Evolutionary conservation across 1,284 basidiomycete species (phyloP).

Genomic region (Grifola frondosa): DNA sequence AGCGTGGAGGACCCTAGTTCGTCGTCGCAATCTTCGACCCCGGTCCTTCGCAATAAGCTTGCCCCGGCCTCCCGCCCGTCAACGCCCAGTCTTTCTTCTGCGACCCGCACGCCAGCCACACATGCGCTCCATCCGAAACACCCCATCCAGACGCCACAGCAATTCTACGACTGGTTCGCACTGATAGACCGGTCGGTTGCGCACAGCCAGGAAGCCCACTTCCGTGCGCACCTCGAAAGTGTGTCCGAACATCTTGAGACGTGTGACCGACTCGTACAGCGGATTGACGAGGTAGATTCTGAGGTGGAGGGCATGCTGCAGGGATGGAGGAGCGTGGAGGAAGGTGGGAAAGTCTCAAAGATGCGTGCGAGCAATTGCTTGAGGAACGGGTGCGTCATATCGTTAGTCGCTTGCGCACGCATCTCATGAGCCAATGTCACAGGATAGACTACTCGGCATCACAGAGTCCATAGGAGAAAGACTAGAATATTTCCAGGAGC

Average conservation of each 20-base stretch:
- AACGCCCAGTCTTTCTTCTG: conserved; percentile 30
- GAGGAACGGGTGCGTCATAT: conserved; percentile 71
- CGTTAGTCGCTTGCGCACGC: not conserved
- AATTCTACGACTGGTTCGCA: conserved; percentile 94
- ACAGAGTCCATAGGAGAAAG: conserved; percentile 77
- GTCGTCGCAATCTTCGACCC: conserved; percentile 44
- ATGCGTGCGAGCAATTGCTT: conserved; percentile 85
- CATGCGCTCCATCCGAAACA: conserved; percentile 65
- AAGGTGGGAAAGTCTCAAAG: conserved; percentile 84
- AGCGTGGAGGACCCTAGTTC: conserved; percentile 37
- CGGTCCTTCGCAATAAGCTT: conserved; percentile 34
- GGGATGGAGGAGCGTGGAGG: conserved; percentile 83
- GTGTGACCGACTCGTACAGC: conserved; percentile 69
- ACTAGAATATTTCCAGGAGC: conserved; percentile 88
- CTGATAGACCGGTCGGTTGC: conserved; percentile 85
- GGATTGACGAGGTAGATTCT: conserved; percentile 68
- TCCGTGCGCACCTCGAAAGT: conserved; percentile 76
- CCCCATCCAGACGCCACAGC: conserved; percentile 83
- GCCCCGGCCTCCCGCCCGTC: conserved; percentile 34
- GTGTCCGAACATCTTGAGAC: conserved; percentile 73
- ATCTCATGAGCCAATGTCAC: not conserved
- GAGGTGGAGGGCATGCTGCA: conserved; percentile 82
- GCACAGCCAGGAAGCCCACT: conserved; percentile 88
- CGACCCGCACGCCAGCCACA: conserved; percentile 28
- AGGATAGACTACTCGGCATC: conserved; percentile 76